Evolutionary conservation across 306 rosid species (phyloP).

Genomic region (Inga leiocalycina): DNA sequence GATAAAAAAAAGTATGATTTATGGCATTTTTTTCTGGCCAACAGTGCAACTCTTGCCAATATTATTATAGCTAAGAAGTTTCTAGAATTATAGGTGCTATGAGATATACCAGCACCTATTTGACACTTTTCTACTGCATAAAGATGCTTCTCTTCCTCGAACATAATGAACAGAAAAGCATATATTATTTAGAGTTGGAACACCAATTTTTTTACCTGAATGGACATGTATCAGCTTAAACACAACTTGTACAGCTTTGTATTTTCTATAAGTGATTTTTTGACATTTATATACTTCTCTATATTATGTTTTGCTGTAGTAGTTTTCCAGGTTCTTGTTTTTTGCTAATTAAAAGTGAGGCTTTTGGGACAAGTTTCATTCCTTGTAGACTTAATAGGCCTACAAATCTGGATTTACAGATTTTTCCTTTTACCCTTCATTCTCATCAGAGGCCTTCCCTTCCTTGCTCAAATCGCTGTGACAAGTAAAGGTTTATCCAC

Average conservation of each 20-base stretch:
- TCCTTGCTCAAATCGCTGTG: too few species aligned
- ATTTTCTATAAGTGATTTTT: not conserved
- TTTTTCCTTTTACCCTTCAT: too few species aligned
- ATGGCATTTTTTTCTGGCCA: not conserved
- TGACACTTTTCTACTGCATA: slow-evolving; percentile 24
- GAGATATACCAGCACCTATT: not conserved
- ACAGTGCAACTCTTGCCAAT: not conserved
- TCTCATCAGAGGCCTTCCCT: too few species aligned
- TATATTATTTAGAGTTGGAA: slow-evolving; percentile 84
- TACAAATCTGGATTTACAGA: too few species aligned
- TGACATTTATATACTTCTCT: not conserved
- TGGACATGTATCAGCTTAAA: slow-evolving; percentile 80
- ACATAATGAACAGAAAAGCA: slow-evolving; percentile 15
- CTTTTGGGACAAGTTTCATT: too few species aligned
- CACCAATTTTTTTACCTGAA: slow-evolving; percentile 47
- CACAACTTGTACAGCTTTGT: not conserved
- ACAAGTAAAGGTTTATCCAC: too few species aligned
- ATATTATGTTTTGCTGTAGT: not conserved
- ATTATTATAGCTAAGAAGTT: not conserved
- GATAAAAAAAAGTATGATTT: not conserved
- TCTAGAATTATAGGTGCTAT: not conserved
- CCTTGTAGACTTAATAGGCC: too few species aligned
- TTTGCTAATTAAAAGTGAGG: not conserved
- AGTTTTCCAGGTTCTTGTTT: not conserved
- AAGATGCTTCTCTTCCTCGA: not conserved